These are phyloP conservation scores for Ascoidea asiatica DNA, from an alignment of 805 yeast genomes.

Conservation along the genomic window DNA sequence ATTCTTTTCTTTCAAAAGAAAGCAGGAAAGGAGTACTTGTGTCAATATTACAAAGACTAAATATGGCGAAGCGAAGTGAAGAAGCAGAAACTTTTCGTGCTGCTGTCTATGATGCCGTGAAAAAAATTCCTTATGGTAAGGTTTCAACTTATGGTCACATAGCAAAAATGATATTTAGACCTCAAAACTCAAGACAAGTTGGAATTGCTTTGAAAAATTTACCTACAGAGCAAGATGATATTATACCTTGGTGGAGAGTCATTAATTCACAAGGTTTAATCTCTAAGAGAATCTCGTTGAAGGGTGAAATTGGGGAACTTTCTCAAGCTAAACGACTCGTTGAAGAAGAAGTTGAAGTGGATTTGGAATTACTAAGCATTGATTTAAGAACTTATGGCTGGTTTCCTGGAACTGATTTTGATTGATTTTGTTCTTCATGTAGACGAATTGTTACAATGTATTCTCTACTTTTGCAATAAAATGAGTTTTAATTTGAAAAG, in stretches of 20 bases:
- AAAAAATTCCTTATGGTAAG: slow-evolving; percentile 42
- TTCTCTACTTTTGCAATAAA: too few species aligned
- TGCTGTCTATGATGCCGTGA: slow-evolving; percentile 43
- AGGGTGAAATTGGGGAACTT: slow-evolving; percentile 33
- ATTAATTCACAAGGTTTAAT: slow-evolving; percentile 50
- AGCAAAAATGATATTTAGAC: slow-evolving; percentile 47
- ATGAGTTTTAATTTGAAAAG: too few species aligned
- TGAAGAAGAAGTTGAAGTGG: slow-evolving; percentile 13
- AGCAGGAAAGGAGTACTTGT: too few species aligned
- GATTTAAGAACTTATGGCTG: slow-evolving; percentile 43
- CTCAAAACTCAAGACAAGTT: slow-evolving; percentile 60
- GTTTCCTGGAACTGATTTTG: slow-evolving; percentile 44
- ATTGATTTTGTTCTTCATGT: too few species aligned
- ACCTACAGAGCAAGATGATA: slow-evolving; percentile 16
- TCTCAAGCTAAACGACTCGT: slow-evolving; percentile 36
- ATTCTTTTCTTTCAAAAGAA: too few species aligned
- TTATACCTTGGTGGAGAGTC: slow-evolving; percentile 77
- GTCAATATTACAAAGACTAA: too few species aligned
- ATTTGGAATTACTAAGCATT: slow-evolving; percentile 16
- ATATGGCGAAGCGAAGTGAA: too few species aligned
- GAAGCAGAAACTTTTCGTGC: slow-evolving; percentile 44
- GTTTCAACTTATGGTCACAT: slow-evolving; percentile 71
- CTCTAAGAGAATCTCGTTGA: slow-evolving; percentile 32
- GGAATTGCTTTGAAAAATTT: slow-evolving; percentile 56
- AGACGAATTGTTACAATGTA: too few species aligned